Evolutionary conservation across 2,329 filamentous ascomycete genomes (phyloP).

Genomic region (Coniochaeta sp.): DNA sequence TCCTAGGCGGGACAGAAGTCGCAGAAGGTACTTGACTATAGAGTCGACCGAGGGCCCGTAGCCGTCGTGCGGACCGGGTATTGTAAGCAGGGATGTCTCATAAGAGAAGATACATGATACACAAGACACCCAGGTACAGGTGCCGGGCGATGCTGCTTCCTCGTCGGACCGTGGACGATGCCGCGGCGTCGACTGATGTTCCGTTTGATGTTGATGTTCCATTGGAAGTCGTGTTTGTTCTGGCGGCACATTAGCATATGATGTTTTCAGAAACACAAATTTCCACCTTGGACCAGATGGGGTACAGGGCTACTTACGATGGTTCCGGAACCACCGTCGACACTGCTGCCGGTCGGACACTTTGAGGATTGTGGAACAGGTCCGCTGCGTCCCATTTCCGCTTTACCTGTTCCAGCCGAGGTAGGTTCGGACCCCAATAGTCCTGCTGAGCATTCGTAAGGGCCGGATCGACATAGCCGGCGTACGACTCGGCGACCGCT

Average conservation of each 20-base stretch:
- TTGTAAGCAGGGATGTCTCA: not conserved
- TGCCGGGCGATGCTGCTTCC: not conserved
- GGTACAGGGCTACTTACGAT: not conserved
- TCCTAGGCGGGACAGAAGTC: constrained; percentile 46
- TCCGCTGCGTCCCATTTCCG: constrained; percentile 41
- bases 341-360: constrained; percentile 20
- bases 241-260: not conserved
- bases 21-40: constrained; percentile 31
- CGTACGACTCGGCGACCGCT: constrained; percentile 42
- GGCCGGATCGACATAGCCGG: constrained; percentile 53
- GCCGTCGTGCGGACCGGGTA: not conserved
- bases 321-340: not conserved
- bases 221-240: not conserved
- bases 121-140: not conserved
- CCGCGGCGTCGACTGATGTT: not conserved
- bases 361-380: constrained; percentile 53
- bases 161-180: not conserved
- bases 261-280: not conserved
- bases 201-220: not conserved
- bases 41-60: not conserved
- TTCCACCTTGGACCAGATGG: not conserved
- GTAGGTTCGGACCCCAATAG: constrained; percentile 49
- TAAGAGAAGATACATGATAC: not conserved
- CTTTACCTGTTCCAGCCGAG: constrained; percentile 40
- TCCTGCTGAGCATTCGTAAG: constrained; percentile 36